A percentile compares a stretch with the other conserved stretches of the same genome.
Evolutionary conservation across 257 asterid species (phyloP).

Genomic region (Anisodus tanguticus): DNA sequence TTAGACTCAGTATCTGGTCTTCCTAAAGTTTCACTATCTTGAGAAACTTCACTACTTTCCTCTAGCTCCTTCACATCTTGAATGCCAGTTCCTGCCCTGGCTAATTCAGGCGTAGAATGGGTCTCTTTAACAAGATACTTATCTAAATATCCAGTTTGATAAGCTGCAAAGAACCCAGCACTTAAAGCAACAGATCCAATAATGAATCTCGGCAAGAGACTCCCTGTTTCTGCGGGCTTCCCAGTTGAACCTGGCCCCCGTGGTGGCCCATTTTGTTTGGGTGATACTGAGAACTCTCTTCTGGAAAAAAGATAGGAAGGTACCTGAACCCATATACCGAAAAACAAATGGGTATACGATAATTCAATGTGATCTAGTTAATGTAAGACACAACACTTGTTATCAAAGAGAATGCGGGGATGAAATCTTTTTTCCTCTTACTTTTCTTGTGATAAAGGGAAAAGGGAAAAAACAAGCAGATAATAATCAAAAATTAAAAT

Average conservation of each 20-base stretch:
- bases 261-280: conserved; percentile 56
- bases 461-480: background rate
- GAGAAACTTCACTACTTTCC: conserved; percentile 40
- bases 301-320: conserved; percentile 87
- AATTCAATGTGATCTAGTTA: conserved; percentile 4
- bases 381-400: background rate
- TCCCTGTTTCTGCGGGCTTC: conserved; percentile 54
- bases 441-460: background rate
- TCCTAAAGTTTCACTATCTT: conserved; percentile 42
- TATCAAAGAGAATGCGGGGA: background rate
- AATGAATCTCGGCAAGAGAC: conserved; percentile 57
- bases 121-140: conserved; percentile 57
- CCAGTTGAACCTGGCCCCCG: conserved; percentile 47
- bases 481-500: background rate
- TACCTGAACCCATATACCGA: conserved; percentile 53
- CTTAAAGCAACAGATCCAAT: conserved; percentile 72
- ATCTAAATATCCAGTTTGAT: conserved; percentile 72
- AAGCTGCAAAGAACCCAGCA: conserved; percentile 67
- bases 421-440: background rate
- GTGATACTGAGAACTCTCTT: conserved; percentile 60
- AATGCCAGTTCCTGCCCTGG: conserved; percentile 36
- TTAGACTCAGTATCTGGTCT: conserved; percentile 36
- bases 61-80: conserved; percentile 36
- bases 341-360: background rate
- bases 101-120: conserved; percentile 44